A percentile compares a stretch with the other conserved stretches of the same genome.
phyloP scores from a whole-genome alignment of 208 protist genomes.

The Leishmania amazonensis region DNA sequence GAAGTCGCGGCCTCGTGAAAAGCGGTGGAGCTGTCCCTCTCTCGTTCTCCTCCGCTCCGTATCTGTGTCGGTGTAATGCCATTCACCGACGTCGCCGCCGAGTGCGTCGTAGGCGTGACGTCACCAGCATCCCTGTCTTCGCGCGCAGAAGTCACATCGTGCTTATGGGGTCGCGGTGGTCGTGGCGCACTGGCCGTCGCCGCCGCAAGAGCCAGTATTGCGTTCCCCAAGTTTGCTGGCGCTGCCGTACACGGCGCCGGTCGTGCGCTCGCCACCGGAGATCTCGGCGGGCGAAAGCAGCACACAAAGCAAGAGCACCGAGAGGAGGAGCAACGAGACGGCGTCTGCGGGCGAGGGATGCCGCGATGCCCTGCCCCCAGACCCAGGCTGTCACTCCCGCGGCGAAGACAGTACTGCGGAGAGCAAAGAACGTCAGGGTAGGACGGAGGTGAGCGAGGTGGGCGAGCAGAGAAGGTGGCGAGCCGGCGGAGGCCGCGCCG shows the following conservation, averaged over 20 bases:
- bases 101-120: background rate
- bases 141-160: background rate
- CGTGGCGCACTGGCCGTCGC: background rate
- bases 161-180: background rate
- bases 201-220: background rate
- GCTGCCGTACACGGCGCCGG: background rate
- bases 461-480: background rate
- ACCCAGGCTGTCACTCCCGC: conserved; percentile 3
- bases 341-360: too few species aligned
- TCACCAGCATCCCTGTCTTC: background rate
- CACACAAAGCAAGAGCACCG: conserved; percentile 33
- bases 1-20: background rate
- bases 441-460: background rate
- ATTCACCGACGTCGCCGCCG: conserved; percentile 9
- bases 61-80: conserved; percentile 10
- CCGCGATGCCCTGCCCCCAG: background rate
- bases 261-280: background rate
- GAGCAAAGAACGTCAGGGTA: conserved; percentile 10
- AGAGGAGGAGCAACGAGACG: background rate
- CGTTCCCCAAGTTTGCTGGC: background rate
- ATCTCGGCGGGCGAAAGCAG: background rate
- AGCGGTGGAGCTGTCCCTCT: too few species aligned
- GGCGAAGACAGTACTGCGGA: conserved; percentile 13
- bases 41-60: background rate
- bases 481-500: background rate